Conservation (phyloP, 306 rosid species). For the Benincasa hispida region DNA sequence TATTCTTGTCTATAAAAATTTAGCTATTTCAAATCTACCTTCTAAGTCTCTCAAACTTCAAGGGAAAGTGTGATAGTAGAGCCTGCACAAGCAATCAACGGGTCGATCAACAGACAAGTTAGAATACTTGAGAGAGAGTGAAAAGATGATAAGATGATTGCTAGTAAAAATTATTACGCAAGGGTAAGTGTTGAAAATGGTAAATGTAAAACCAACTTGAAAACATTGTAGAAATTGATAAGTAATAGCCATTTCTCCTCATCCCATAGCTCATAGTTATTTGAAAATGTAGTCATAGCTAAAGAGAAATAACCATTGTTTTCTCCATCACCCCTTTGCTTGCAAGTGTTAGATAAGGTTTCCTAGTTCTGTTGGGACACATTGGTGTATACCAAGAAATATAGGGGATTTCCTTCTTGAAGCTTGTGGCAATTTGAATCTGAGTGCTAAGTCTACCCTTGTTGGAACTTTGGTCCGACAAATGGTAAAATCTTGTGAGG, state of each 20-base stretch:
- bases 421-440: neutral
- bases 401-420: neutral
- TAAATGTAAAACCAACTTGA: neutral
- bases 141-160: neutral
- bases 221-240: neutral
- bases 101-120: neutral
- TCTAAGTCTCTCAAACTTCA: slow-evolving; percentile 57
- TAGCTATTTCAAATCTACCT: slow-evolving; percentile 27
- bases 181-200: neutral
- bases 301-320: neutral
- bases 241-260: neutral
- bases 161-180: neutral
- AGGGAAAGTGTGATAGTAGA: slow-evolving; percentile 51
- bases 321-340: neutral
- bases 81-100: slow-evolving; percentile 41
- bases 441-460: neutral
- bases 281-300: neutral
- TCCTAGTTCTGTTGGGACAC: no score
- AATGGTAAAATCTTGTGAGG: neutral
- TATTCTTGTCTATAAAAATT: neutral
- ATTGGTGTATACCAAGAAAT: neutral
- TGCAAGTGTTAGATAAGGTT: neutral
- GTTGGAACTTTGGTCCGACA: neutral
- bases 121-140: neutral
- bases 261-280: neutral